These are phyloP conservation scores for Westerdykella aurantiaca DNA, from an alignment of 2,329 filamentous ascomycete genomes.

Conservation along the genomic window DNA sequence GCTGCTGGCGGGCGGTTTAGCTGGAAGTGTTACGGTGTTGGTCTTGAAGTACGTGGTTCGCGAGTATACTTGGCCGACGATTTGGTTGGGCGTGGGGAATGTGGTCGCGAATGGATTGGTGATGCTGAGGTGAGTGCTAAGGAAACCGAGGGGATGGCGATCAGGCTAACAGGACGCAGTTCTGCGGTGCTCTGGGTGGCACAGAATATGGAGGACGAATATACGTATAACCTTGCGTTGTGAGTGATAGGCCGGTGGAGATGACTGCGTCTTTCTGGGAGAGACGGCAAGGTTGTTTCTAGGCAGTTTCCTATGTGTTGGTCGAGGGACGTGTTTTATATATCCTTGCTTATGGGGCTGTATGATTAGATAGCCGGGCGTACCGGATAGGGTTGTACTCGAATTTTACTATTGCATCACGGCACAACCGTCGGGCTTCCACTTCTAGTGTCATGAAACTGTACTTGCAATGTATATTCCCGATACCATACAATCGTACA, in stretches of 20 bases:
- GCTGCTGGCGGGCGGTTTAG: slow-evolving; percentile 61
- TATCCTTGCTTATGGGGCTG: background rate
- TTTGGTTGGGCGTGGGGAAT: slow-evolving; percentile 64
- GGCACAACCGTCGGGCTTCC: background rate
- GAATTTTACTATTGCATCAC: too few relatives aligned
- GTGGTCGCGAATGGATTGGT: slow-evolving; percentile 59
- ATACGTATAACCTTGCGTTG: slow-evolving; percentile 63
- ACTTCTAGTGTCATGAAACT: background rate
- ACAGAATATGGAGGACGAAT: slow-evolving; percentile 69
- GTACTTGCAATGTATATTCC: background rate
- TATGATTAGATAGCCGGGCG: background rate
- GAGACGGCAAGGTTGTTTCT: background rate
- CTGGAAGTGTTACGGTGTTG: slow-evolving; percentile 61
- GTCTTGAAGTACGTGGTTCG: slow-evolving; percentile 62
- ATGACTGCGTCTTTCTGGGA: background rate
- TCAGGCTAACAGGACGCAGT: slow-evolving; percentile 37
- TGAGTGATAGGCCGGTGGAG: slow-evolving; percentile 25
- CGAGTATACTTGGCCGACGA: slow-evolving; percentile 54
- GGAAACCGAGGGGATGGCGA: background rate
- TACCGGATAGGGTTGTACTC: background rate
- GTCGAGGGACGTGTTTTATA: background rate
- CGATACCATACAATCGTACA: background rate
- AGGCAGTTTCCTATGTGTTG: too few relatives aligned
- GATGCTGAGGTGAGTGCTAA: slow-evolving; percentile 56
- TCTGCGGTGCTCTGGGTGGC: slow-evolving; percentile 62